Conservation (phyloP, 2,329 filamentous ascomycete genomes). For the Cladorrhinum sp. region DNA sequence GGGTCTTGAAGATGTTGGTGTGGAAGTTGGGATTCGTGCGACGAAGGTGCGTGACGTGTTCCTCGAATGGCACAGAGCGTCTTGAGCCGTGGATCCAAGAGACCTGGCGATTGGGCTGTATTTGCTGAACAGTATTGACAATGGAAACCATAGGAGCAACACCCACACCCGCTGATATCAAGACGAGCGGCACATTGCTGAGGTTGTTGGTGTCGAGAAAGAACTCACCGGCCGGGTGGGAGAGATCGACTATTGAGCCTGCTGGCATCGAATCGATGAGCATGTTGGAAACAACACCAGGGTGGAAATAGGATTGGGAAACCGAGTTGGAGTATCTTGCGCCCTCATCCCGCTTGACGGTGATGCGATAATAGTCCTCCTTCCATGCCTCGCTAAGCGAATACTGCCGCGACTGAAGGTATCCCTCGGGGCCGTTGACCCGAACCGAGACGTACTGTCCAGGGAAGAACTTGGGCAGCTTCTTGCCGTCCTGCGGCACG, state of each 20-base stretch:
- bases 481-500: constrained; percentile 57
- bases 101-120: constrained; percentile 46
- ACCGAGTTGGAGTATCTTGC: constrained; percentile 42
- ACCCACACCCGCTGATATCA: constrained; percentile 61
- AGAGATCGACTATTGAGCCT: constrained; percentile 62
- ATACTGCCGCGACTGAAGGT: constrained; percentile 68
- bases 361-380: constrained; percentile 65
- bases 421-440: constrained; percentile 54
- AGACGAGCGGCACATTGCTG: constrained; percentile 49
- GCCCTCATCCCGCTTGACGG: constrained; percentile 64
- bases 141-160: constrained; percentile 60
- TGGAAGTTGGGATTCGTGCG: constrained; percentile 35
- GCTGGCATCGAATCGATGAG: constrained; percentile 60
- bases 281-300: constrained; percentile 67
- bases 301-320: constrained; percentile 47
- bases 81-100: constrained; percentile 60
- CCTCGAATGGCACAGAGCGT: constrained; percentile 50
- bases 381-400: constrained; percentile 65
- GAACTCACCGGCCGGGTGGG: constrained; percentile 65
- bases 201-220: constrained; percentile 46
- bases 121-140: constrained; percentile 50
- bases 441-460: constrained; percentile 71
- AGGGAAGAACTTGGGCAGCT: constrained; percentile 62
- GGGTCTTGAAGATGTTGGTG: constrained; percentile 50
- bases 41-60: constrained; percentile 47